Conservation (phyloP, 78 protist species). For the Dictyostelium discoideum region DNA sequence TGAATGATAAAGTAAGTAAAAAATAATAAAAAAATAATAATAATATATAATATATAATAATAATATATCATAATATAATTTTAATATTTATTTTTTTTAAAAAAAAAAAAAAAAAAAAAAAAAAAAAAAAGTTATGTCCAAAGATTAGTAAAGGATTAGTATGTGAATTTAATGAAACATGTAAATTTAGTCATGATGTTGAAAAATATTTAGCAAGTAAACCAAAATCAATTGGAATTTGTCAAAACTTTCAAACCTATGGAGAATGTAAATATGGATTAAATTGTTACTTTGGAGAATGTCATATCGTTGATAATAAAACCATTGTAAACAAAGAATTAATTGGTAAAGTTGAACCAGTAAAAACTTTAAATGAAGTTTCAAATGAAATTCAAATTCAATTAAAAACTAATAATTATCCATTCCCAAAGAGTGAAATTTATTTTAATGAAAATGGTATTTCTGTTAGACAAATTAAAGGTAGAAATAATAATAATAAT, state of each 20-base stretch:
- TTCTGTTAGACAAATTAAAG: not conserved
- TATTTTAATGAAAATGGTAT: constrained; percentile 18
- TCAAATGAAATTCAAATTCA: not conserved
- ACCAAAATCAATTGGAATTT: constrained; percentile 27
- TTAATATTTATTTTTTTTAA: not conserved
- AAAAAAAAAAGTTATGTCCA: constrained; percentile 12
- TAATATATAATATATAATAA: no score
- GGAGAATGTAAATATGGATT: constrained; percentile 81
- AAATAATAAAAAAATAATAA: no score
- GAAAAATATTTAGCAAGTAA: constrained; percentile 32
- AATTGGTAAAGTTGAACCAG: not conserved
- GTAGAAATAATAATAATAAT: not conserved
- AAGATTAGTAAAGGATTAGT: not conserved
- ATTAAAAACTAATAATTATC: constrained; percentile 3
- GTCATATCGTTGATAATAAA: constrained; percentile 42
- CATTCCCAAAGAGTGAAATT: not conserved
- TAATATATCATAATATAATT: no score
- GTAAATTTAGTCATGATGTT: constrained; percentile 73
- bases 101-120: not conserved
- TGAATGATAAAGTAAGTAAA: not conserved
- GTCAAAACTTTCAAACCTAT: constrained; percentile 42
- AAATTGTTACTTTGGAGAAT: constrained; percentile 53
- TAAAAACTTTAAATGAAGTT: not conserved
- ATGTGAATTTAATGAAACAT: constrained; percentile 35
- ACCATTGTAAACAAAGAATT: constrained; percentile 1